Conservation (phyloP, 768 basidiomycete genomes). For the Trametes villosa region DNA sequence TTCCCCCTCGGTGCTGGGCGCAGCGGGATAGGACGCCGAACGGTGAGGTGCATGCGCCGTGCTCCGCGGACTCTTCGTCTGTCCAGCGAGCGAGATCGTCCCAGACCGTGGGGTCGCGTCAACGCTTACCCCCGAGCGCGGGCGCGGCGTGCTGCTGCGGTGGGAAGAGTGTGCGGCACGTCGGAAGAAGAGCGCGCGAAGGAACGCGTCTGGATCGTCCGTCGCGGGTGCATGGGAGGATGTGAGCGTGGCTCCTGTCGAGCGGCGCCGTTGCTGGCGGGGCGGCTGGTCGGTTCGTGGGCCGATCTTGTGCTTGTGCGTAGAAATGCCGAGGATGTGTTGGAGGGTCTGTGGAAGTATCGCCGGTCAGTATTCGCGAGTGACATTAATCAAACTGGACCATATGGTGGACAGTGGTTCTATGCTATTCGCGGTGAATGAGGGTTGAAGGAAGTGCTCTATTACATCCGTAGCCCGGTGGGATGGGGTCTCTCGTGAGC, state of each 20-base stretch:
- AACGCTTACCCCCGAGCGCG: conserved; percentile 21
- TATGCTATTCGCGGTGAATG: background rate
- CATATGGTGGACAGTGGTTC: background rate
- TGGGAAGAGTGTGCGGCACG: conserved; percentile 14
- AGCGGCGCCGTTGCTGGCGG: conserved; percentile 27
- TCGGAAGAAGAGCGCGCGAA: conserved; percentile 33
- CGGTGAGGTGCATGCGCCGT: conserved; percentile 17
- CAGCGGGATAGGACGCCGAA: conserved; percentile 21
- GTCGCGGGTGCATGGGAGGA: conserved; percentile 26
- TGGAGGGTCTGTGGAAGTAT: conserved; percentile 52
- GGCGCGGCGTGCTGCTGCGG: conserved; percentile 14
- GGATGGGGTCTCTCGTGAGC: too few species aligned
- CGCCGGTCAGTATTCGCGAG: background rate
- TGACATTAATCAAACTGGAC: background rate
- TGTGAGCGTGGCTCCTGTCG: conserved; percentile 21
- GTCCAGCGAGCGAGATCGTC: conserved; percentile 6
- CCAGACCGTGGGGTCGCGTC: conserved; percentile 24
- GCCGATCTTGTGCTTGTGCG: conserved; percentile 60
- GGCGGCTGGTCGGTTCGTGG: conserved; percentile 27
- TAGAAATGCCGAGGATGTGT: conserved; percentile 59
- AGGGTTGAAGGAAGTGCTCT: background rate
- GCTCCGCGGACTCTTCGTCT: conserved; percentile 1
- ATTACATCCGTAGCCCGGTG: background rate
- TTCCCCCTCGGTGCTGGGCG: conserved; percentile 20
- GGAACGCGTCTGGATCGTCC: conserved; percentile 25